Percentiles rank a stretch among this genome's conserved stretches.
phyloP scores from a whole-genome alignment of 805 yeast species.

The Spencermartinsiella europaea region DNA sequence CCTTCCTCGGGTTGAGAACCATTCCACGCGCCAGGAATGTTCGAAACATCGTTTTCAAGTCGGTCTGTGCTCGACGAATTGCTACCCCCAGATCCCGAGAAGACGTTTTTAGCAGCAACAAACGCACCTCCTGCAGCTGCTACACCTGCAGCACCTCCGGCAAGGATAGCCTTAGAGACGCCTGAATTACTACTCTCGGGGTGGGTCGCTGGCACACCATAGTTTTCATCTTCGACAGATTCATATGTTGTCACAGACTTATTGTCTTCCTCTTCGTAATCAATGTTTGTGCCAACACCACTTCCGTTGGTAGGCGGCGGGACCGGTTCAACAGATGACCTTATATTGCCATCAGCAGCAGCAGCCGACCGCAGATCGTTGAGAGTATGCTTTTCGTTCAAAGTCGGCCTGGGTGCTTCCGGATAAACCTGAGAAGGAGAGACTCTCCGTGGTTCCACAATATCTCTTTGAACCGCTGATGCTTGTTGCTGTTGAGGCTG shows the following conservation, averaged over 20 bases:
- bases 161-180: background rate
- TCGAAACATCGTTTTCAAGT: constrained; percentile 4
- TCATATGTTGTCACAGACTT: constrained; percentile 16
- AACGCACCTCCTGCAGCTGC: constrained; percentile 6
- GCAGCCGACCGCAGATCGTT: constrained; percentile 3
- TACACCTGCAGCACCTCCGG: background rate
- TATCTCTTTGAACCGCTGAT: background rate
- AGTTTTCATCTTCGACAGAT: constrained; percentile 12
- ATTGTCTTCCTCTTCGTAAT: constrained; percentile 10
- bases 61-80: background rate
- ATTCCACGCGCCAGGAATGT: constrained; percentile 20
- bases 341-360: constrained; percentile 1
- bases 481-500: constrained; percentile 1
- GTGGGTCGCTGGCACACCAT: background rate
- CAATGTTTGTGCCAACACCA: constrained; percentile 3
- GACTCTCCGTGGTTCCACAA: background rate
- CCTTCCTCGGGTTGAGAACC: background rate
- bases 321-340: constrained; percentile 3
- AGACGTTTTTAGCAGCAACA: background rate
- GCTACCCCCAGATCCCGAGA: background rate
- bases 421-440: background rate
- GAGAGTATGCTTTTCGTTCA: background rate
- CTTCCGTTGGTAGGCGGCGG: background rate
- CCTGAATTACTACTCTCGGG: background rate
- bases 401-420: background rate